Evolutionary conservation across 108 stramenopile species (phyloP), one percentile per base, ranked within the genome.

Genomic region (Cyclotella distinguenda): DNA sequence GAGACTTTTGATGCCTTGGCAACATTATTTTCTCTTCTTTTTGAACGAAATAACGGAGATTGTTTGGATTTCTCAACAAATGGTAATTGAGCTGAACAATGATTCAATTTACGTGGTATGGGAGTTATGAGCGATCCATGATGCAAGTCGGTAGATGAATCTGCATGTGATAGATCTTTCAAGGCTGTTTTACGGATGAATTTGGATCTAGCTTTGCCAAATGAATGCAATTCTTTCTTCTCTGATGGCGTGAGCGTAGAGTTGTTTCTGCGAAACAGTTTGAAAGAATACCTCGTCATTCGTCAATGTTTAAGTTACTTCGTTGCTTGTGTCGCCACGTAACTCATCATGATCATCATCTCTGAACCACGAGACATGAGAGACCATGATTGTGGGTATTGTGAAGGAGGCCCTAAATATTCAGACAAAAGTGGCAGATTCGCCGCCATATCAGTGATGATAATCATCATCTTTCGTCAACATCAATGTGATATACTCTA

Each of bases 61-160:
- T 23, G 15, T 33, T 16, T 59, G 16, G 58, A 55, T 25, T 36
- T 36, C 36, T 16, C 51, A 28, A 28, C 27, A 4, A 27, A 6
- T 6, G 11, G 12, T 52, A n/a, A n/a, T n/a, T n/a, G n/a, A n/a
- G n/a, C n/a, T n/a, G n/a, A n/a, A n/a, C n/a, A 35, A 55, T 34
- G 15, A 23, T 3, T 42, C 13, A 8, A 5, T 44, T 27, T 59
- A 28, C 58, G 58, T 12, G 58, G 58, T 44, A 43, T 59, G 9
- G 58, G 58, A 44, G 42, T 33, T 9, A 59, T 59, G 26, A 59
- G 44, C 15, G 30, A 12, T 13, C 58, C 40, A 59, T 59, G 26
- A 19, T 28, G 3, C 4, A 27, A 1, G 27, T 43, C 58, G 10
- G 40, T 43, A 21, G 55, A 56, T 28, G 58, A 59, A 10, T 11